A percentile compares a stretch with the other conserved stretches of the same genome.
Evolutionary conservation across 257 asterid species (phyloP).

Genomic region (Nicotiana knightiana): DNA sequence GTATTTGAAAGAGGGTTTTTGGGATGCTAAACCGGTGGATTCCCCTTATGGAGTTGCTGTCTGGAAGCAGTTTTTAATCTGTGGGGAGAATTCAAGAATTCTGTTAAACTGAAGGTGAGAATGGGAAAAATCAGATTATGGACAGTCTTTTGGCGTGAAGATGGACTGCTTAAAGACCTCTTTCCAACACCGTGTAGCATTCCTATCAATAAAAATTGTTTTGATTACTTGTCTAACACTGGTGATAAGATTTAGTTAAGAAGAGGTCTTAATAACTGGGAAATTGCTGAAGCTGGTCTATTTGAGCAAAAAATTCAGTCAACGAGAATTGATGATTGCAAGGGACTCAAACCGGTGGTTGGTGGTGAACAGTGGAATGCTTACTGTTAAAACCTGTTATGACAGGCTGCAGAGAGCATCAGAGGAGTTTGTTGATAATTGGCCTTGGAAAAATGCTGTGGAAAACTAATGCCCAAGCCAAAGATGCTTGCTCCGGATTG

Average conservation of each 20-base stretch:
- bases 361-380: background rate
- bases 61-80: background rate
- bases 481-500: background rate
- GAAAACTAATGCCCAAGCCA: background rate
- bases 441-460: background rate
- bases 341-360: background rate
- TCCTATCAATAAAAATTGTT: background rate
- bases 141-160: background rate
- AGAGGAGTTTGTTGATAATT: background rate
- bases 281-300: constrained; percentile 2
- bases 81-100: background rate
- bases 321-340: background rate
- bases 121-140: background rate
- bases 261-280: background rate
- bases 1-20: background rate
- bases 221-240: background rate
- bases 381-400: background rate
- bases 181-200: background rate
- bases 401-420: background rate
- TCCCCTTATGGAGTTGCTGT: background rate
- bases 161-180: background rate
- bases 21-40: background rate
- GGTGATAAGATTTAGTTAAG: background rate
- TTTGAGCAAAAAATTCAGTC: background rate
- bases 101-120: background rate